Evolutionary conservation across 345 rosid species (phyloP).

Genomic region (Euphorbia tirucalli): DNA sequence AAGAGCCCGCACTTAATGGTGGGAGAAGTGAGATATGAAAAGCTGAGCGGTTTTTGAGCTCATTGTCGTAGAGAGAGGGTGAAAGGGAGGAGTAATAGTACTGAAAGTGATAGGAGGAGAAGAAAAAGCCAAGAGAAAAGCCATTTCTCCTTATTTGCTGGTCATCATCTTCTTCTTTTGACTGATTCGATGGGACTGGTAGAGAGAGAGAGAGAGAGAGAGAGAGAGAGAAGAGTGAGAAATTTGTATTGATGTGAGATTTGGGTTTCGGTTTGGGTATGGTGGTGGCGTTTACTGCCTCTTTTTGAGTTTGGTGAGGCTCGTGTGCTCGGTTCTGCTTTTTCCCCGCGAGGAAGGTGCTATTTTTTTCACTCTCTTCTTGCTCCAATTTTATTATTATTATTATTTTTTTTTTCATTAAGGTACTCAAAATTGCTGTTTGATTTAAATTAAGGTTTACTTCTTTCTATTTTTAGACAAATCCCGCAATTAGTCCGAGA

Average conservation of each 20-base stretch:
- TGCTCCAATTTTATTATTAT: too few relatives aligned
- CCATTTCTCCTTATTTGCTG: not conserved
- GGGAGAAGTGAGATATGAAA: not conserved
- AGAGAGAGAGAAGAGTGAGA: not conserved
- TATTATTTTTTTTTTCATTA: too few relatives aligned
- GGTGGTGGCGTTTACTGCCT: not conserved
- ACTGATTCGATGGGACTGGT: slow-evolving; percentile 22
- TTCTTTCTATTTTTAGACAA: too few relatives aligned
- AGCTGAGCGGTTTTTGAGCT: not conserved
- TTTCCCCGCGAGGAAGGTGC: not conserved
- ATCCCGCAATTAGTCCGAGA: too few relatives aligned
- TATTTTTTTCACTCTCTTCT: too few relatives aligned
- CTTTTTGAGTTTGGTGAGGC: not conserved
- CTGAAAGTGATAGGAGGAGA: slow-evolving; percentile 2
- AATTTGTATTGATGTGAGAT: not conserved
- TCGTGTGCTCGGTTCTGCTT: not conserved
- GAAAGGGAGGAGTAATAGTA: not conserved
- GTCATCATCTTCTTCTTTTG: slow-evolving; percentile 6
- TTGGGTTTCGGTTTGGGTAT: not conserved
- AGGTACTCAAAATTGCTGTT: too few relatives aligned
- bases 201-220: not conserved
- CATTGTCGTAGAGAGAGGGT: not conserved
- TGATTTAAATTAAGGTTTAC: too few relatives aligned
- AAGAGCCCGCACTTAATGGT: slow-evolving; percentile 23
- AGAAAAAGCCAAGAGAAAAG: not conserved